Base-by-base conservation (phyloP, 257 asterid species). In the Solanum lycopersicoides region DNA sequence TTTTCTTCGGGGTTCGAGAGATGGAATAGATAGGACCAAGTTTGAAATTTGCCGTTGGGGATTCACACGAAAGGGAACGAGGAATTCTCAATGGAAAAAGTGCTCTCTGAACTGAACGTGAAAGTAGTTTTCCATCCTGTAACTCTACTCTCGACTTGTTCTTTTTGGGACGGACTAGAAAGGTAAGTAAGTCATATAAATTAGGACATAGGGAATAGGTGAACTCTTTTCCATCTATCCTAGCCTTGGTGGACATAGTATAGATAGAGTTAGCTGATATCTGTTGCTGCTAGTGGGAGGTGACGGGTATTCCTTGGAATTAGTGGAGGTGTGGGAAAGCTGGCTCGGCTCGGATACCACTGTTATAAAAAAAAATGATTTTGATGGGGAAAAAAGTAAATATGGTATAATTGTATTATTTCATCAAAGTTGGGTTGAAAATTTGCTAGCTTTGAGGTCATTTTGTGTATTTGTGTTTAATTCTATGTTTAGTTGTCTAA, bases 281-380 rank as follows among this genome's bases (percentile, higher is more conserved):
- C 0, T 59, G 68, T 0, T 10, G 28, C 68, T 59, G 23, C 0
- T 53, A 9, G 23, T 56, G n/a, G n/a, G 63, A 56, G 63, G n/a
- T 56, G n/a, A 56, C 1, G 0, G 11, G n/a, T 0, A 18, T 56
- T 56, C 2, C 63, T 0, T 18, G 2, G 4, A 50, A 50, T 50
- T 50, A 50, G 9, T 15, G 3, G 60, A 50, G 60, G 60, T 15
- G 60, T 2, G 21, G 21, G 21, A 9, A 50, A 50, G 60, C 9
- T 50, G 60, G 1, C 60, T 50, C 21, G 21, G 1, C 60, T 50
- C 21, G 21, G 63, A 16, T 23, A 53, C 63, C 63, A 56, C n/a
- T 6, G 0, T 18, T 18, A 56, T 6, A 6, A 56, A 7, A 56
- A 56, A 56, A 18, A 53, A 6, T 6, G 23, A 42, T 77, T 44